A percentile compares a stretch with the other conserved stretches of the same genome.
phyloP scores from a whole-genome alignment of 371 early-diverging fungal genomes.

The Capniomyces stellatus region DNA sequence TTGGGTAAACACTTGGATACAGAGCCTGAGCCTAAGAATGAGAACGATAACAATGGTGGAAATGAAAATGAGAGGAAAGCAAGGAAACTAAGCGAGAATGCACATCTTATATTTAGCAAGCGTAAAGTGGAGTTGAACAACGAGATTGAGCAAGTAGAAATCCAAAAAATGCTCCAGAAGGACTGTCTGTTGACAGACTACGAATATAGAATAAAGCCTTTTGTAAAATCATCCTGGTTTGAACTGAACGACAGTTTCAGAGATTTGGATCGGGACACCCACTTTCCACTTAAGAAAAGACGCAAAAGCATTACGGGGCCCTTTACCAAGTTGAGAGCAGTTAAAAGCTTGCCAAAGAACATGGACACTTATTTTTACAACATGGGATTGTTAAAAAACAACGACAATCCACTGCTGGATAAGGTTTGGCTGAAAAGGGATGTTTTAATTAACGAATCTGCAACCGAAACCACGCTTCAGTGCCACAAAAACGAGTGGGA shows the following conservation, averaged over 20 bases:
- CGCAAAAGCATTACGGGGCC: not conserved
- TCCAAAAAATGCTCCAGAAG: not conserved
- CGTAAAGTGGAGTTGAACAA: not conserved
- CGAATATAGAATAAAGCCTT: not conserved
- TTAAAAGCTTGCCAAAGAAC: not conserved
- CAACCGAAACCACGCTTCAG: too few species aligned
- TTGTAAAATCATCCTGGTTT: not conserved
- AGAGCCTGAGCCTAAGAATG: not conserved
- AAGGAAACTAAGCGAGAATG: not conserved
- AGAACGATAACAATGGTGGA: not conserved
- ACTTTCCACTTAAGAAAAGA: not conserved
- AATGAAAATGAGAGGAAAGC: not conserved
- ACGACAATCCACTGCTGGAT: not conserved
- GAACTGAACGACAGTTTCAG: not conserved
- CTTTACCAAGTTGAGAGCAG: not conserved
- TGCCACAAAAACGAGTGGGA: too few species aligned
- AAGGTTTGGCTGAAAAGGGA: too few species aligned
- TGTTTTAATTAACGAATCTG: too few species aligned
- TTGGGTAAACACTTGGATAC: not conserved
- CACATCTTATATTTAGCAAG: not conserved
- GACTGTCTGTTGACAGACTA: not conserved
- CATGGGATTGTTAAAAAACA: not conserved
- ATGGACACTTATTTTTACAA: not conserved
- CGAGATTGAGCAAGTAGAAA: not conserved
- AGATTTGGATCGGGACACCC: not conserved